phyloP scores from a whole-genome alignment of 805 yeast genomes.

The Wickerhamiella qilinensis region DNA sequence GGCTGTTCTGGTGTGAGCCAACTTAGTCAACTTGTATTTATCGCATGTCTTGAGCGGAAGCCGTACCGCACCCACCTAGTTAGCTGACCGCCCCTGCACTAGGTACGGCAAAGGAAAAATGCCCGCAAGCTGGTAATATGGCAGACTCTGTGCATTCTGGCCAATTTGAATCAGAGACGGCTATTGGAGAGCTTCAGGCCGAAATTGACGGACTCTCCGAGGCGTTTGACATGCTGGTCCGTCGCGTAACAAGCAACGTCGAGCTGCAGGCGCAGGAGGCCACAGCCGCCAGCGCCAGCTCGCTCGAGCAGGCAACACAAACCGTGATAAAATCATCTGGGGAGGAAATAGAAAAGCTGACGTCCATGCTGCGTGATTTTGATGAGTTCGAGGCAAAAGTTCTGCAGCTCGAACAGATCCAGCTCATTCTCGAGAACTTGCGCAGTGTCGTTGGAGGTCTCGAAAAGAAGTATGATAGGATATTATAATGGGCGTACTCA shows the following conservation, averaged over 20 bases:
- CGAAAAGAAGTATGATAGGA: background rate
- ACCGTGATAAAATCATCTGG: background rate
- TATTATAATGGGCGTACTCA: background rate
- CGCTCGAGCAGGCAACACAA: slow-evolving; percentile 1
- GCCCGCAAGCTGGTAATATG: too few species aligned
- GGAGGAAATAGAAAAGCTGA: slow-evolving; percentile 1
- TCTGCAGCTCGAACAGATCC: slow-evolving; percentile 2
- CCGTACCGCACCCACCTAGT: too few species aligned
- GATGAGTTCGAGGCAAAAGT: background rate
- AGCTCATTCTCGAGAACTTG: background rate
- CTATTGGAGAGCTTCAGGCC: slow-evolving; percentile 1
- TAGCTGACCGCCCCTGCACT: too few species aligned
- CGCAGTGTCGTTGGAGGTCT: slow-evolving; percentile 2
- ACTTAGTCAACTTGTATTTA: too few species aligned
- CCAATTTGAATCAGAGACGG: too few species aligned
- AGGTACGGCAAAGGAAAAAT: too few species aligned
- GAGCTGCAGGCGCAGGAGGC: background rate
- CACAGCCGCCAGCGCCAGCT: background rate
- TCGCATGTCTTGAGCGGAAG: too few species aligned
- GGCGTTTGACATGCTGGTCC: slow-evolving; percentile 1
- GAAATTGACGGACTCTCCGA: slow-evolving; percentile 1
- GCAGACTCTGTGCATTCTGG: too few species aligned
- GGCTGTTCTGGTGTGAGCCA: too few species aligned
- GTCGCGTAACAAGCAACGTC: background rate
- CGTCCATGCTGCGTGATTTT: background rate